Evolutionary conservation across 2,329 filamentous ascomycete genomes (phyloP).

Genomic region (Sphaerulina musiva): DNA sequence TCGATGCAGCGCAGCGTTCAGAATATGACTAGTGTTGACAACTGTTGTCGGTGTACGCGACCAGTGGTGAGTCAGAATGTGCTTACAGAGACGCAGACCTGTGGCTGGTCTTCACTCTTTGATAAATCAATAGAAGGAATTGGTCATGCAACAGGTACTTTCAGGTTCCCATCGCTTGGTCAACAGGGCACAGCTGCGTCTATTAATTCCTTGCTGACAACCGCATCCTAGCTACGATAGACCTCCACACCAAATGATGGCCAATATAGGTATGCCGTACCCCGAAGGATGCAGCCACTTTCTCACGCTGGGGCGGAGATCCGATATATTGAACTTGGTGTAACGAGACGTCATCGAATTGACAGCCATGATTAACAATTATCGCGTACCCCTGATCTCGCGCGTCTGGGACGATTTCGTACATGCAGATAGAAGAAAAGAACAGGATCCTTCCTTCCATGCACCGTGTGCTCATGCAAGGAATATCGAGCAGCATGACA

Average conservation of each 20-base stretch:
- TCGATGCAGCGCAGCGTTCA: too few relatives aligned
- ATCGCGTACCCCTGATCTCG: background rate
- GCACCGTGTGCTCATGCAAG: too few relatives aligned
- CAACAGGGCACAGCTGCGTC: background rate
- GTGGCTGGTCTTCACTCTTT: too few relatives aligned
- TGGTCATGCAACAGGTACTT: too few relatives aligned
- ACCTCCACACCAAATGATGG: background rate
- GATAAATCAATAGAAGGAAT: too few relatives aligned
- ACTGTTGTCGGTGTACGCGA: too few relatives aligned
- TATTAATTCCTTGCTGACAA: background rate
- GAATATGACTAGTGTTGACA: too few relatives aligned
- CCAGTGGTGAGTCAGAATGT: too few relatives aligned
- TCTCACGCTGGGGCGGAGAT: background rate
- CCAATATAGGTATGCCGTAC: background rate
- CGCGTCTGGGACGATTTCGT: background rate
- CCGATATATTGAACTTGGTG: background rate
- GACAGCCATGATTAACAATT: background rate
- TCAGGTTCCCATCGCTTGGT: background rate
- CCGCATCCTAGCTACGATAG: background rate
- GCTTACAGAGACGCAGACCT: too few relatives aligned
- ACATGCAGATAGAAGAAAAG: background rate
- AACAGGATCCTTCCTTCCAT: too few relatives aligned
- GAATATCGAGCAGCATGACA: too few relatives aligned
- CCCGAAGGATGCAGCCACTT: background rate
- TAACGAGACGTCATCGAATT: background rate